Evolutionary conservation across 2,329 filamentous ascomycete genomes (phyloP).

Genomic region (Exophiala mesophila): DNA sequence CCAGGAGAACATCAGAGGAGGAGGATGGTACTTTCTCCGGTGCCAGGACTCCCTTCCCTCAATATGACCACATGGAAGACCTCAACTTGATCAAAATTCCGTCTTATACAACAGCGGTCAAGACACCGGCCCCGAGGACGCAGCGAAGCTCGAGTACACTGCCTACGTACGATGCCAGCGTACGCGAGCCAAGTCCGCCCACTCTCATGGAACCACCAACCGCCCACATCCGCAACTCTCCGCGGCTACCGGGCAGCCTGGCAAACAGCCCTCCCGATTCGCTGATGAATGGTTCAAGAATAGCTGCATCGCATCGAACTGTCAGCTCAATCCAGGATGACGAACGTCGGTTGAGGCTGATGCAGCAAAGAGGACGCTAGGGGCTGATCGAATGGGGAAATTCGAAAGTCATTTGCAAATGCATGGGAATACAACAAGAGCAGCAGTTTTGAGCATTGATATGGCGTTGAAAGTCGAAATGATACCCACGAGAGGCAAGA

Average conservation of each 20-base stretch:
- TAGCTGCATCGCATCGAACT: conserved; percentile 26
- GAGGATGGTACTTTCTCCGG: conserved; percentile 41
- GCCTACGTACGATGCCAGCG: conserved; percentile 63
- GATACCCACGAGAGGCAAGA: not conserved
- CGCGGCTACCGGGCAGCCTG: conserved; percentile 34
- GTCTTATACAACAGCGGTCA: conserved; percentile 70
- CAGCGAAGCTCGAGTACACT: conserved; percentile 40
- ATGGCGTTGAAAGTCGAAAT: not conserved
- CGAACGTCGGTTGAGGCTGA: conserved; percentile 37
- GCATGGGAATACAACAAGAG: not conserved
- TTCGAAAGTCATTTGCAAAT: not conserved
- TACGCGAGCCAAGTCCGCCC: conserved; percentile 24
- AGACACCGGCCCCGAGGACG: conserved; percentile 55
- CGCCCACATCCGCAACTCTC: conserved; percentile 34
- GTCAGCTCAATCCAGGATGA: conserved; percentile 31
- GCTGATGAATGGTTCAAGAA: conserved; percentile 29
- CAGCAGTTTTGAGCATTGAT: not conserved
- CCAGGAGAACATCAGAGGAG: conserved; percentile 45
- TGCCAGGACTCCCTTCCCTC: conserved; percentile 38
- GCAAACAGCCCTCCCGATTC: conserved; percentile 21
- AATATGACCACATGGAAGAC: conserved; percentile 56
- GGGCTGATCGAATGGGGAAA: not conserved
- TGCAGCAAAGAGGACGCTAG: conserved; percentile 35
- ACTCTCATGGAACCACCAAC: conserved; percentile 36
- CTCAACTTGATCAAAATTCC: conserved; percentile 68